These are phyloP conservation scores for Paulownia fortunei DNA, from an alignment of 257 asterid species.

Conservation along the genomic window DNA sequence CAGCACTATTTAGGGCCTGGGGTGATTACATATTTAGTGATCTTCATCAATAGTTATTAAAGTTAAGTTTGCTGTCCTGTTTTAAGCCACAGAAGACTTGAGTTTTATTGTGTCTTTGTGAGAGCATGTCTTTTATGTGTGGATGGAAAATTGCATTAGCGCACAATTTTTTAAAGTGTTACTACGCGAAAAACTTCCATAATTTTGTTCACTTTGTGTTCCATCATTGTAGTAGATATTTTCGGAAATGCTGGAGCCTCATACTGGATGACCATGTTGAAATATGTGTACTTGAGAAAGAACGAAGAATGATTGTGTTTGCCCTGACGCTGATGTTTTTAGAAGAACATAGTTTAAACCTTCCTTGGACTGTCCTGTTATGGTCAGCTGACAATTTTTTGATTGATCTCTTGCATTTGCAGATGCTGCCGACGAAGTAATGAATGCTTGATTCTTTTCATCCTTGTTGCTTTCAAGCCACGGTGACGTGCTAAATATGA, in stretches of 20 bases:
- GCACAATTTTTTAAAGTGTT: background rate
- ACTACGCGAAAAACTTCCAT: too few relatives aligned
- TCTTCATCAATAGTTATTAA: background rate
- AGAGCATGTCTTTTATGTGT: too few relatives aligned
- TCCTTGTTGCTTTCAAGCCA: conserved; percentile 13
- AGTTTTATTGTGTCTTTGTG: too few relatives aligned
- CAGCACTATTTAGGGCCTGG: too few relatives aligned
- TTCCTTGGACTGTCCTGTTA: background rate
- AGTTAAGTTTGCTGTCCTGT: background rate
- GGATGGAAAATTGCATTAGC: background rate
- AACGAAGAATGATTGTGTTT: too few relatives aligned
- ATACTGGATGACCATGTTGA: background rate
- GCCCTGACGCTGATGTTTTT: too few relatives aligned
- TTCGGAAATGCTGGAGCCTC: too few relatives aligned
- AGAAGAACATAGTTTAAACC: background rate
- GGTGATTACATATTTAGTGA: too few relatives aligned
- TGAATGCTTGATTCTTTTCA: background rate
- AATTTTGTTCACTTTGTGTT: too few relatives aligned
- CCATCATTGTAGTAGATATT: too few relatives aligned
- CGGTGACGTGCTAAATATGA: conserved; percentile 25
- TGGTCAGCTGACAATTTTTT: background rate
- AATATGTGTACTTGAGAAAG: background rate
- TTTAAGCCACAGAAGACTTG: background rate
- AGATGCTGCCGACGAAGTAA: background rate
- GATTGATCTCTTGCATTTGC: background rate